Evolutionary conservation across 2,329 filamentous ascomycete species (phyloP).

Genomic region (Fusarium praegraminearum): DNA sequence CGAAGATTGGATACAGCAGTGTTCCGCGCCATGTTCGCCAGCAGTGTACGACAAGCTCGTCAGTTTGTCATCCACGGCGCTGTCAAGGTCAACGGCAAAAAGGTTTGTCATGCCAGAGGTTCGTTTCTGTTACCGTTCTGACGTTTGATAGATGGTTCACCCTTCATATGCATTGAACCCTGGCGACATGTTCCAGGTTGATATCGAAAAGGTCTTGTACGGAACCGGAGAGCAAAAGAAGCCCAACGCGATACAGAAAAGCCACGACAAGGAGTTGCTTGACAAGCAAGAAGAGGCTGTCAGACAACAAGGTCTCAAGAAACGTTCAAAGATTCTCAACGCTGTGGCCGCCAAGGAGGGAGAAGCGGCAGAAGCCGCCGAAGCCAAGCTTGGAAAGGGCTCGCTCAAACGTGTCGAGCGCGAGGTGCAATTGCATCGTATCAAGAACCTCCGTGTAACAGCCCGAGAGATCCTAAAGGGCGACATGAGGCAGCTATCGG

Average conservation of each 20-base stretch:
- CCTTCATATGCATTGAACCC: conserved; percentile 96
- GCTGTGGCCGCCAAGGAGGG: conserved; percentile 40
- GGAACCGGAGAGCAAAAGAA: conserved; percentile 83
- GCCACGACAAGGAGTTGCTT: conserved; percentile 38
- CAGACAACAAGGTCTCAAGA: conserved; percentile 39
- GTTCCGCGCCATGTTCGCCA: conserved; percentile 93
- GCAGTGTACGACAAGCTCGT: conserved; percentile 89
- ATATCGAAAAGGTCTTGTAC: conserved; percentile 86
- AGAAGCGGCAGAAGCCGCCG: conserved; percentile 36
- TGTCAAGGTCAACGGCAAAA: conserved; percentile 96
- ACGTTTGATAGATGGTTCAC: conserved; percentile 78
- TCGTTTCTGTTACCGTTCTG: neutral
- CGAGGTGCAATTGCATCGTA: conserved; percentile 44
- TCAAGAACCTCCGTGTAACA: conserved; percentile 48
- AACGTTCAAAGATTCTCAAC: conserved; percentile 35
- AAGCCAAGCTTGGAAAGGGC: conserved; percentile 33
- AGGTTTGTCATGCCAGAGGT: conserved; percentile 66
- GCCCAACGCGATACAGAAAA: conserved; percentile 42
- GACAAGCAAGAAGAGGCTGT: conserved; percentile 46
- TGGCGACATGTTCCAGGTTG: conserved; percentile 97
- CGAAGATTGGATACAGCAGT: conserved; percentile 93
- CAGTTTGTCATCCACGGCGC: conserved; percentile 94
- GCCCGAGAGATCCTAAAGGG: conserved; percentile 54
- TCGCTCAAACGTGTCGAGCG: conserved; percentile 40
- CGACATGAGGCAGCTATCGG: conserved; percentile 66